These are phyloP conservation scores for Rhizodiscina lignyota DNA, from an alignment of 495 filamentous ascomycete genomes.

Conservation along the genomic window DNA sequence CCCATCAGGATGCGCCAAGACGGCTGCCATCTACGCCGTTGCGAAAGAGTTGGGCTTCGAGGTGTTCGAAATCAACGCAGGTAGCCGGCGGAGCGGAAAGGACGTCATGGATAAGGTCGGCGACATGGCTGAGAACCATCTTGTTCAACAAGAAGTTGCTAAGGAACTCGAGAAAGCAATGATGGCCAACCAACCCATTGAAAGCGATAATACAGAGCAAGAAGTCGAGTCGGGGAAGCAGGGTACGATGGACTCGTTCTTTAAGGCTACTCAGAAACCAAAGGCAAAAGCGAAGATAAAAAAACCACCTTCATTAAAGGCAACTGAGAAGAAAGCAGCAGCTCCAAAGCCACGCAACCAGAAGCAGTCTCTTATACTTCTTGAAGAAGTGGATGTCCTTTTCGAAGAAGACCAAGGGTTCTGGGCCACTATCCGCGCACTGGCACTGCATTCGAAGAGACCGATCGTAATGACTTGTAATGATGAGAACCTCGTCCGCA, in stretches of 20 bases:
- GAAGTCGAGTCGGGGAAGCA: conserved; percentile 54
- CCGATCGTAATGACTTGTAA: conserved; percentile 94
- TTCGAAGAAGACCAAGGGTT: conserved; percentile 94
- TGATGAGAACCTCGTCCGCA: conserved; percentile 60
- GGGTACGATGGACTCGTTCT: conserved; percentile 66
- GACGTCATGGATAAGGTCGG: conserved; percentile 86
- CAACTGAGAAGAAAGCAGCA: conserved; percentile 5
- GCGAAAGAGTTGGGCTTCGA: conserved; percentile 90
- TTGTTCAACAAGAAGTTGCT: conserved; percentile 37
- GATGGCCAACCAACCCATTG: conserved; percentile 2
- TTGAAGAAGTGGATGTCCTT: conserved; percentile 88
- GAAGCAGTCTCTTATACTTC: conserved; percentile 84
- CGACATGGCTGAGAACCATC: conserved; percentile 91
- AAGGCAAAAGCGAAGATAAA: background rate
- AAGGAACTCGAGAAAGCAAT: conserved; percentile 6
- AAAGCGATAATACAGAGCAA: conserved; percentile 6
- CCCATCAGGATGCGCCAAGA: conserved; percentile 83
- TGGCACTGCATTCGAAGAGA: conserved; percentile 70
- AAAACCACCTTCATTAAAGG: conserved; percentile 2
- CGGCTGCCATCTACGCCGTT: conserved; percentile 82
- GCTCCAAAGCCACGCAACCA: conserved; percentile 33
- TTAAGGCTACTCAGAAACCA: conserved; percentile 29
- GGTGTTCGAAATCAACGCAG: conserved; percentile 85
- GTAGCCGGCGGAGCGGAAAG: conserved; percentile 67
- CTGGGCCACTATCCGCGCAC: conserved; percentile 62